These are phyloP conservation scores for Diplocarpon rosae DNA, from an alignment of 2,329 filamentous ascomycete genomes.

Conservation along the genomic window DNA sequence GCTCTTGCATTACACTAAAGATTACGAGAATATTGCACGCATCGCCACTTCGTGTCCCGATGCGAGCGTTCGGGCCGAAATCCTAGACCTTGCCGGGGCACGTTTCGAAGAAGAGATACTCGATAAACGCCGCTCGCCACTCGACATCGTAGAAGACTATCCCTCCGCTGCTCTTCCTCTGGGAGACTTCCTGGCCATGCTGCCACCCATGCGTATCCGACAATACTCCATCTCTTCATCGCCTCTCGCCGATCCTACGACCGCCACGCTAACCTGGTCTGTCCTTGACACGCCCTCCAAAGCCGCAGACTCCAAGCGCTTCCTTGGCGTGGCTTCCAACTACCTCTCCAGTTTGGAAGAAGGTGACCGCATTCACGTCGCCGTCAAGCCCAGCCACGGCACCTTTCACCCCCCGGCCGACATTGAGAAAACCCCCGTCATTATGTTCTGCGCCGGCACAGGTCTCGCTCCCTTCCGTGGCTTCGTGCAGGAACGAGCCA, in stretches of 20 bases:
- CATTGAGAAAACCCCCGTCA: constrained; percentile 23
- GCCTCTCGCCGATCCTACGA: constrained; percentile 56
- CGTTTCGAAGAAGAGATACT: constrained; percentile 22
- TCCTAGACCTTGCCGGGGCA: constrained; percentile 27
- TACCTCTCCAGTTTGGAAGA: constrained; percentile 33
- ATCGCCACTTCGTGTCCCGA: constrained; percentile 37
- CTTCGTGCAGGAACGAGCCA: constrained; percentile 38
- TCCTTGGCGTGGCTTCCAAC: constrained; percentile 37
- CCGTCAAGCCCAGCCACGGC: constrained; percentile 31
- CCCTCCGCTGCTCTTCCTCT: constrained; percentile 50
- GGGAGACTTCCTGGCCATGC: constrained; percentile 55
- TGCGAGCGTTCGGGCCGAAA: constrained; percentile 31
- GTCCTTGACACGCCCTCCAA: constrained; percentile 39
- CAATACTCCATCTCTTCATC: constrained; percentile 75
- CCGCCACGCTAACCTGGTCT: constrained; percentile 49
- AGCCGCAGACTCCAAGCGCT: constrained; percentile 29
- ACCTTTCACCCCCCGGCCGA: constrained; percentile 25
- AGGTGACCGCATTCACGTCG: constrained; percentile 30
- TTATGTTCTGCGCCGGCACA: constrained; percentile 28
- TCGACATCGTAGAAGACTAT: constrained; percentile 60
- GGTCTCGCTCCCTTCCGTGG: constrained; percentile 38
- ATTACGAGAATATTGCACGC: constrained; percentile 32
- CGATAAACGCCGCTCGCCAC: constrained; percentile 46
- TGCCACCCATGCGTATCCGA: constrained; percentile 67
- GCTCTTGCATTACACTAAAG: neutral